Base-by-base conservation (phyloP, 163 green algal species). In the Chlamydomonas reinhardtii region DNA sequence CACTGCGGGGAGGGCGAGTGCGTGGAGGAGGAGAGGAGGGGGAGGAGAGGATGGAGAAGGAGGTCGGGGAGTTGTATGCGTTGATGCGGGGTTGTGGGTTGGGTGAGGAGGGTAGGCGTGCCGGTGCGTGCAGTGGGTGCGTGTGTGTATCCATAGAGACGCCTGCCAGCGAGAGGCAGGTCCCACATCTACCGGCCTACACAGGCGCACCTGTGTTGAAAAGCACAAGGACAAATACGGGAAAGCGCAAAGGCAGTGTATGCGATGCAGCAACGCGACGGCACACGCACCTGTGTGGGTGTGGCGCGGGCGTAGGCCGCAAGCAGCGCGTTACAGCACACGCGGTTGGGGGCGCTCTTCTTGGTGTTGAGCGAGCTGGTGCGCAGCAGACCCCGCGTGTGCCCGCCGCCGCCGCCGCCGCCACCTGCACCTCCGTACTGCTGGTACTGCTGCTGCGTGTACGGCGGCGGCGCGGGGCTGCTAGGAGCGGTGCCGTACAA, bases 261-360 rank as follows among this genome's bases (percentile, higher is more conserved):
- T n/a, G n/a, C n/a, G n/a, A n/a, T n/a, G n/a, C n/a, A n/a, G n/a
- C n/a, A n/a, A n/a, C n/a, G n/a, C n/a, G n/a, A n/a, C n/a, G n/a
- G n/a, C n/a, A n/a, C n/a, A n/a, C n/a, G 25, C 48, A 74, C 82
- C 74, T 92, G 88, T 0, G 95, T 93, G 24, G 96, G 96, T 22
- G 88, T 88, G 25, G 96, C 96, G 11, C 95, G 91, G 0, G 96
- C 93, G 74, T 98, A 98, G 1, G 96, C 95, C 0, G 95, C 95
- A 80, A 98, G 92, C 76, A 98, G 92, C 5, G 96, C 94, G 82
- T 98, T 98, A 91, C 96, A 98, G 91, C 96, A 98, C 16, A 98
- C 96, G 35, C 96, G 68, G 83, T 95, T 95, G 65, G 93, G 91
- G 25, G 89, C 89, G 37, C 71, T 82, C 83, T 95, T 95, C 71